Percentiles rank a stretch among this genome's conserved stretches.
Evolutionary conservation across 2,329 filamentous ascomycete species (phyloP).

Genomic region (Leptodontidium sp.): DNA sequence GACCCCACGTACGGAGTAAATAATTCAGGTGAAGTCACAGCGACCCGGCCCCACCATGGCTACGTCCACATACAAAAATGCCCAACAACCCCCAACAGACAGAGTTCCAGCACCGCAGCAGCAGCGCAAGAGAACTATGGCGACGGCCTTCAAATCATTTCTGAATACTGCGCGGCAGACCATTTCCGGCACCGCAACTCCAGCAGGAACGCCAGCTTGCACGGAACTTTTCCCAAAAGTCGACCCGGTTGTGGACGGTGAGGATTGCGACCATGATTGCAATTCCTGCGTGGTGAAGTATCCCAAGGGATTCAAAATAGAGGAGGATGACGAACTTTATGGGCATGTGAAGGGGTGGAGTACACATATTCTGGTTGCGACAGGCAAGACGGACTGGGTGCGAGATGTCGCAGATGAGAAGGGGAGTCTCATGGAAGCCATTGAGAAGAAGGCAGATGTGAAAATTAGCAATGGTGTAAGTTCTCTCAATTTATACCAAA

Average conservation of each 20-base stretch:
- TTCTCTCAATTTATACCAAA: slow-evolving; percentile 34
- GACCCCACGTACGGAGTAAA: slow-evolving; percentile 21
- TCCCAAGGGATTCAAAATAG: slow-evolving; percentile 75
- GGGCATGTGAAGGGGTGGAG: slow-evolving; percentile 87
- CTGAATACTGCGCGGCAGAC: slow-evolving; percentile 40
- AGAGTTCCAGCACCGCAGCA: slow-evolving; percentile 9
- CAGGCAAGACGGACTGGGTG: slow-evolving; percentile 96
- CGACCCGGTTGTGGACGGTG: slow-evolving; percentile 80
- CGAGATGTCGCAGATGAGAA: slow-evolving; percentile 88
- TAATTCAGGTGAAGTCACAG: background rate
- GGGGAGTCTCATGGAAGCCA: slow-evolving; percentile 82
- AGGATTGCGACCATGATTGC: slow-evolving; percentile 90
- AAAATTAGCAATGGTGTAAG: slow-evolving; percentile 74
- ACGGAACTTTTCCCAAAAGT: slow-evolving; percentile 74
- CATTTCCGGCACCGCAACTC: slow-evolving; percentile 40
- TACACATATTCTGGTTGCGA: slow-evolving; percentile 90
- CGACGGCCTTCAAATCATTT: slow-evolving; percentile 41
- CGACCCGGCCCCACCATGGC: slow-evolving; percentile 22
- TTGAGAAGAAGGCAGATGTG: slow-evolving; percentile 61
- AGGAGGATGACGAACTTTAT: slow-evolving; percentile 81
- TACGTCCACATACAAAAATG: slow-evolving; percentile 24
- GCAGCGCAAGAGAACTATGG: slow-evolving; percentile 37
- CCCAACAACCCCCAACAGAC: slow-evolving; percentile 4
- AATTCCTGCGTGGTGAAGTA: slow-evolving; percentile 80
- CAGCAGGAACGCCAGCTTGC: slow-evolving; percentile 36